Conservation (phyloP, 345 rosid genomes). For the Acer yangbiense region DNA sequence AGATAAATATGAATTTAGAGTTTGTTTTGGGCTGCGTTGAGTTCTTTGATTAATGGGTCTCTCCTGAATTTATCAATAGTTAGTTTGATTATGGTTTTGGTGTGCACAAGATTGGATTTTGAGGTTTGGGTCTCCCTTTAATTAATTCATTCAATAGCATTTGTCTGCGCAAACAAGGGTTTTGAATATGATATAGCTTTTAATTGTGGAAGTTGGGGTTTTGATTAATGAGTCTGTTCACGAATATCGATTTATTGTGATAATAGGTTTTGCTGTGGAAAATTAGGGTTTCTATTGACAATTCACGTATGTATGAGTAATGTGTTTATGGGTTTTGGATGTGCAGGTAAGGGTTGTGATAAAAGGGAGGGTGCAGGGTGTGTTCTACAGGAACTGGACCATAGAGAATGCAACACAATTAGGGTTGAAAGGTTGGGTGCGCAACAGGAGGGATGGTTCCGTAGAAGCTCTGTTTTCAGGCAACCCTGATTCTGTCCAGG, state of each 20-base stretch:
- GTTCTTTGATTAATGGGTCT: neutral
- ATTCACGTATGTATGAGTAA: neutral
- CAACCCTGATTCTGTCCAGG: constrained; percentile 53
- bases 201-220: neutral
- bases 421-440: constrained; percentile 91
- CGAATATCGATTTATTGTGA: neutral
- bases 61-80: neutral
- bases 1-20: neutral
- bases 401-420: constrained; percentile 69
- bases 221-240: neutral
- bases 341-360: constrained; percentile 68
- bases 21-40: neutral
- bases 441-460: constrained; percentile 83
- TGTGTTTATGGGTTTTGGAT: constrained; percentile 16
- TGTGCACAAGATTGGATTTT: neutral
- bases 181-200: neutral
- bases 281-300: neutral
- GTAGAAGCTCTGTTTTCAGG: constrained; percentile 91
- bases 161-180: too few species aligned
- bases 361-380: constrained; percentile 92
- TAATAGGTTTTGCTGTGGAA: neutral
- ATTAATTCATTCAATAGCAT: too few species aligned
- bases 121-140: neutral
- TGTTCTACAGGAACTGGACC: constrained; percentile 89
- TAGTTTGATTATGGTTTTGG: neutral